Conservation (phyloP, 2,329 filamentous ascomycete genomes). For the Westerdykella aurantiaca region DNA sequence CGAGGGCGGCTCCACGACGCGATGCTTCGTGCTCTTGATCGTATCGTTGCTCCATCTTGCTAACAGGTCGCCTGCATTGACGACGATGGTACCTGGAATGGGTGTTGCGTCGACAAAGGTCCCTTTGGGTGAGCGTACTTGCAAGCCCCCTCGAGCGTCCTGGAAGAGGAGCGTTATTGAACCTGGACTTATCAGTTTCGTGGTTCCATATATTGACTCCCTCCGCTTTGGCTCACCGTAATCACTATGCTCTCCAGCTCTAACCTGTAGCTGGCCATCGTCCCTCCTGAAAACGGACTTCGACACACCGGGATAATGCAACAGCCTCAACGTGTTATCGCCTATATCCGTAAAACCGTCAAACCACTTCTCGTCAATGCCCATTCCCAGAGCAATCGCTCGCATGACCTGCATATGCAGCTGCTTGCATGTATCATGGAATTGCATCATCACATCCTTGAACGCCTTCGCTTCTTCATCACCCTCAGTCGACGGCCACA, state of each 20-base stretch:
- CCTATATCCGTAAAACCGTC: slow-evolving; percentile 62
- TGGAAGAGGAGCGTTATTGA: slow-evolving; percentile 43
- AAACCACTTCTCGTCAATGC: slow-evolving; percentile 65
- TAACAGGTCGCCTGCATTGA: slow-evolving; percentile 84
- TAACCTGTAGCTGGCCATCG: slow-evolving; percentile 64
- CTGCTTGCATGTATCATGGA: slow-evolving; percentile 67
- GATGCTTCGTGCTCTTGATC: slow-evolving; percentile 84
- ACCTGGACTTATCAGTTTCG: slow-evolving; percentile 23
- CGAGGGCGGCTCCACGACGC: slow-evolving; percentile 76
- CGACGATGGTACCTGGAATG: slow-evolving; percentile 72
- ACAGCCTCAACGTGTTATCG: slow-evolving; percentile 54
- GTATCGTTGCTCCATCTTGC: slow-evolving; percentile 86
- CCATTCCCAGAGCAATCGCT: slow-evolving; percentile 77
- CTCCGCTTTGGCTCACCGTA: slow-evolving; percentile 42
- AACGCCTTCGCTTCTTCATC: slow-evolving; percentile 56
- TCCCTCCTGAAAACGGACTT: slow-evolving; percentile 61
- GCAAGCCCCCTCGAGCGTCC: slow-evolving; percentile 52
- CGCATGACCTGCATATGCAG: slow-evolving; percentile 76
- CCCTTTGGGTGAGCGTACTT: slow-evolving; percentile 65
- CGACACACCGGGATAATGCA: slow-evolving; percentile 69
- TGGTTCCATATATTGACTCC: not conserved
- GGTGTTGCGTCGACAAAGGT: slow-evolving; percentile 78
- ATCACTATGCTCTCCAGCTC: slow-evolving; percentile 72
- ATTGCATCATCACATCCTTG: slow-evolving; percentile 65
- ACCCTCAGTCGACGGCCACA: slow-evolving; percentile 59